Evolutionary conservation across 306 rosid species (phyloP).

Genomic region (Lathyrus oleraceus): DNA sequence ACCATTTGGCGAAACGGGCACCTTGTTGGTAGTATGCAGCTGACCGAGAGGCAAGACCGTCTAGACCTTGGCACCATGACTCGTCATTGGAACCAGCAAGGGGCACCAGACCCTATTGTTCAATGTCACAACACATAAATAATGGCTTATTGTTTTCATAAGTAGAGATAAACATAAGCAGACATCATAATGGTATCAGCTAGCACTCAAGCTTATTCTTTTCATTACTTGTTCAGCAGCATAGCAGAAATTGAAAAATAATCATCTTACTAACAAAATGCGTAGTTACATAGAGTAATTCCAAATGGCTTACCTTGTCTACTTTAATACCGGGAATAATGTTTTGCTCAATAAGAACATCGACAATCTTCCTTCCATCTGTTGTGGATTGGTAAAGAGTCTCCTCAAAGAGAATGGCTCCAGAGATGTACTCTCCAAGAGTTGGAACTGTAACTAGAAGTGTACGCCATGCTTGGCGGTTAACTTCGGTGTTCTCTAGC

Average conservation of each 20-base stretch:
- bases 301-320: conserved; percentile 62
- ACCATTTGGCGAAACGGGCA: conserved; percentile 88
- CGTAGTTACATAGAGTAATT: not conserved
- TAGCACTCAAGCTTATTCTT: not conserved
- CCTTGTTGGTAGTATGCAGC: conserved; percentile 95
- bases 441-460: conserved; percentile 65
- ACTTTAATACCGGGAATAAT: conserved; percentile 85
- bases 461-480: conserved; percentile 82
- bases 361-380: conserved; percentile 80
- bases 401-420: conserved; percentile 89
- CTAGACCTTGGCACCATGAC: conserved; percentile 98
- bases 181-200: not conserved
- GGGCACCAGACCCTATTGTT: conserved; percentile 66
- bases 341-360: conserved; percentile 61
- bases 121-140: conserved; percentile 11
- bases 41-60: conserved; percentile 87
- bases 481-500: conserved; percentile 84
- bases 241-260: not conserved
- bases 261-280: not conserved
- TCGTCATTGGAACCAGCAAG: conserved; percentile 76
- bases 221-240: not conserved
- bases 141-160: not conserved
- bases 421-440: conserved; percentile 76
- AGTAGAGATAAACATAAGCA: not conserved
- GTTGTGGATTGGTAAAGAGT: conserved; percentile 82